Evolutionary conservation across 208 protist species (phyloP).

Genomic region (Acanthamoeba lugdunensis): DNA sequence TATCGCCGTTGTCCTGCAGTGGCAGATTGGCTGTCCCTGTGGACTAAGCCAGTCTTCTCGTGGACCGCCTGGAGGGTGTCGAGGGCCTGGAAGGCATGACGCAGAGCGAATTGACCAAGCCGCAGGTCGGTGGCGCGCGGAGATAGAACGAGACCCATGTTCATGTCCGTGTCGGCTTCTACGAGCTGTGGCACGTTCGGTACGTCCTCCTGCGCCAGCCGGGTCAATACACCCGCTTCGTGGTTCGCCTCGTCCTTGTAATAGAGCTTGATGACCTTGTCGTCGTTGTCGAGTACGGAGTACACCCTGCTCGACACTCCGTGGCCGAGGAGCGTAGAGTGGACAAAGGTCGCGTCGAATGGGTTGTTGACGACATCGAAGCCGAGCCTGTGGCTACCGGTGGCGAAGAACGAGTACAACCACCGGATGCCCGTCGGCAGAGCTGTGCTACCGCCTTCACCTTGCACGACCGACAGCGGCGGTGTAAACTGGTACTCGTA

Average conservation of each 20-base stretch:
- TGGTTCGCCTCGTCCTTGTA: neutral
- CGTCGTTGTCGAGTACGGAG: neutral
- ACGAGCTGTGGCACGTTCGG: conserved; percentile 2
- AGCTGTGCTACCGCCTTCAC: too few species aligned
- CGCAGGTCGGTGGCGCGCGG: neutral
- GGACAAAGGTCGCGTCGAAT: neutral
- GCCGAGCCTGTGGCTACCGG: neutral
- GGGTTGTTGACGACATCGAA: conserved; percentile 15
- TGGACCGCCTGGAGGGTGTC: conserved; percentile 22
- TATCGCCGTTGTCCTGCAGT: neutral
- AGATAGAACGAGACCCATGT: conserved; percentile 7
- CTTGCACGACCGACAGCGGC: neutral
- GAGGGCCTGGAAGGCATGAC: neutral
- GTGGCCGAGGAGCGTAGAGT: neutral
- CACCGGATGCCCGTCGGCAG: too few species aligned
- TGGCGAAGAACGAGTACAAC: neutral
- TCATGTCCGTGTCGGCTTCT: neutral
- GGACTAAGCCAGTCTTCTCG: neutral
- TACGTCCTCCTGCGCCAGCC: neutral
- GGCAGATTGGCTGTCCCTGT: conserved; percentile 47
- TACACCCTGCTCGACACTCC: conserved; percentile 11
- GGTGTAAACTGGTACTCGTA: conserved; percentile 1
- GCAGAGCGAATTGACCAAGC: neutral
- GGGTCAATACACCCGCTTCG: neutral
- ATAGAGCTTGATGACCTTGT: conserved; percentile 54